Conservation (phyloP, 164 flowering plant genomes). For the Magnolia changhungtana region DNA sequence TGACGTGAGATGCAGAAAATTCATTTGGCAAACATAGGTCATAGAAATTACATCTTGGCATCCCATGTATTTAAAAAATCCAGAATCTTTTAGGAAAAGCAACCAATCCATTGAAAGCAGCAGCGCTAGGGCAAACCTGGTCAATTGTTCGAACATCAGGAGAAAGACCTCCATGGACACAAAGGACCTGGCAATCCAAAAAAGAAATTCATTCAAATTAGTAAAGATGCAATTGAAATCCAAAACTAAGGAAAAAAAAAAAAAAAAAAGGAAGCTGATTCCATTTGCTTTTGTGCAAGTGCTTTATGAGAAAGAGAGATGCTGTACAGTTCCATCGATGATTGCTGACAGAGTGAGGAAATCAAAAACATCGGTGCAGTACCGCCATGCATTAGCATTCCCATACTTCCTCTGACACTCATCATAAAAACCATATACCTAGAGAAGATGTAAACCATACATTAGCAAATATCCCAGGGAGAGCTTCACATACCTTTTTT, state of each 20-base stretch:
- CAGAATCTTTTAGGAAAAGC: not conserved
- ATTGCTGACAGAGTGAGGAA: conserved; percentile 94
- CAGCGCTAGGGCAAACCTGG: conserved; percentile 48
- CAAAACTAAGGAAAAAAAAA: too few relatives aligned
- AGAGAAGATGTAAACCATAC: too few relatives aligned
- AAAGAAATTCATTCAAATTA: not conserved
- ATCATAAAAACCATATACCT: conserved; percentile 85
- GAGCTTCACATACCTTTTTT: too few relatives aligned
- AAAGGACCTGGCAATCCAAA: conserved; percentile 63
- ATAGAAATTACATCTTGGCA: too few relatives aligned
- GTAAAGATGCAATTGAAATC: too few relatives aligned
- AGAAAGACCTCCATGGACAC: conserved; percentile 99
- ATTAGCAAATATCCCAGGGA: too few relatives aligned
- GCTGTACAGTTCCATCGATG: conserved; percentile 86
- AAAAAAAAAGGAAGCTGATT: too few relatives aligned
- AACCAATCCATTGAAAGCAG: not conserved
- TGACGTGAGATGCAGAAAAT: not conserved
- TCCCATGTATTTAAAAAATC: not conserved
- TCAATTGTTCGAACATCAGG: conserved; percentile 93
- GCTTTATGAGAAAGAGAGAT: not conserved
- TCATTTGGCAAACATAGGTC: not conserved
- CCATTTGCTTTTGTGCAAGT: too few relatives aligned
- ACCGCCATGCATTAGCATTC: conserved; percentile 99
- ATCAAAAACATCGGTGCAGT: conserved; percentile 99
- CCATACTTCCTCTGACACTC: conserved; percentile 99